These are phyloP conservation scores for Grosmannia serpens DNA, from an alignment of 2,329 filamentous ascomycete species.

Conservation along the genomic window DNA sequence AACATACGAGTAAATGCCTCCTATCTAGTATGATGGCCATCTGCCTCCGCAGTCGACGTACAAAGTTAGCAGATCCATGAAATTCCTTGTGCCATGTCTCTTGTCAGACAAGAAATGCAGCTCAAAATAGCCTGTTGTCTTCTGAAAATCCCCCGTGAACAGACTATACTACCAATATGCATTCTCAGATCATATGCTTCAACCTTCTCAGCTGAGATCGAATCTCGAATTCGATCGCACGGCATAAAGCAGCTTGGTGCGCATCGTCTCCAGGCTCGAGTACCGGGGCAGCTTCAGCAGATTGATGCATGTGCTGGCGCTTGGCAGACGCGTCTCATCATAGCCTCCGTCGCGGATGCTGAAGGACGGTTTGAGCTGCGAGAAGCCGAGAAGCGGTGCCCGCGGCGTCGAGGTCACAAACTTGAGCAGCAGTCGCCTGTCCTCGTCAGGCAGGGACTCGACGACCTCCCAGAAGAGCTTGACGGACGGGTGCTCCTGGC, in stretches of 20 bases:
- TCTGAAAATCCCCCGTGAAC: no score
- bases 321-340: slow-evolving; percentile 71
- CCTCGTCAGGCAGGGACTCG: slow-evolving; percentile 59
- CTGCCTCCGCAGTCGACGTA: no score
- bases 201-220: slow-evolving; percentile 51
- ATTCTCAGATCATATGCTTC: not conserved
- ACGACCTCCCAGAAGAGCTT: slow-evolving; percentile 88
- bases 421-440: slow-evolving; percentile 78
- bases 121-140: not conserved
- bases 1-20: no score
- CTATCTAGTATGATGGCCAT: no score
- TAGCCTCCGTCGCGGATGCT: slow-evolving; percentile 75
- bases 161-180: not conserved
- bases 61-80: no score
- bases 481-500: slow-evolving; percentile 73
- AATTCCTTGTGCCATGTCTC: no score
- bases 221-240: slow-evolving; percentile 87
- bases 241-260: slow-evolving; percentile 78
- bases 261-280: slow-evolving; percentile 49
- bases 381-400: slow-evolving; percentile 81
- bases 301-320: slow-evolving; percentile 93
- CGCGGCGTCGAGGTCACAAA: slow-evolving; percentile 92
- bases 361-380: slow-evolving; percentile 73
- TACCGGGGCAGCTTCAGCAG: slow-evolving; percentile 86
- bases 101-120: no score